Percentiles rank a stretch among this genome's conserved stretches.
phyloP scores from a whole-genome alignment of 1,139 yeast species.

The Diutina siamensis region DNA sequence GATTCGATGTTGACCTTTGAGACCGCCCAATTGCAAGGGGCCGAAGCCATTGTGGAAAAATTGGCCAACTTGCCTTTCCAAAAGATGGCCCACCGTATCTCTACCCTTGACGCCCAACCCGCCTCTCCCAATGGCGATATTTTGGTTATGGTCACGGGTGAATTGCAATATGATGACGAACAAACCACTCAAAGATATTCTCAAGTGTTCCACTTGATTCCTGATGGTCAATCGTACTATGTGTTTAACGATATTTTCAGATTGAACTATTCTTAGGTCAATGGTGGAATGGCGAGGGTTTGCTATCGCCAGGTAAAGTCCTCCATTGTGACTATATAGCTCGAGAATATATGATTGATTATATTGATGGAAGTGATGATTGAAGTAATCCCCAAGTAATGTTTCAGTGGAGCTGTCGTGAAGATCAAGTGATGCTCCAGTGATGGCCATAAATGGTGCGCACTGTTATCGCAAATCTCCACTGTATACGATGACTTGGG shows the following conservation, averaged over 20 bases:
- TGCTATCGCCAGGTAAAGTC: no score
- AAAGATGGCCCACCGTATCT: conserved; percentile 85
- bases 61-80: conserved; percentile 78
- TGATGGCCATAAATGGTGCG: no score
- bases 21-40: conserved; percentile 89
- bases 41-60: conserved; percentile 84
- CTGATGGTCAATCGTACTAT: conserved; percentile 82
- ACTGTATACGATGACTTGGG: conserved; percentile 1
- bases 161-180: conserved; percentile 84
- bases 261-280: conserved; percentile 41
- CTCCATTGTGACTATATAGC: no score
- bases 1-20: conserved; percentile 97
- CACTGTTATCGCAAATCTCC: neutral
- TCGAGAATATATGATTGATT: no score
- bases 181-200: conserved; percentile 92
- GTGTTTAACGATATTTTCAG: conserved; percentile 96
- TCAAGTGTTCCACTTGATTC: conserved; percentile 93
- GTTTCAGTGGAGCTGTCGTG: no score
- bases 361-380: no score
- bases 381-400: no score
- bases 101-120: conserved; percentile 96
- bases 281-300: no score
- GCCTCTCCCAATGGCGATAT: conserved; percentile 91
- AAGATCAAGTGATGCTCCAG: no score
- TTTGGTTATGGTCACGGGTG: conserved; percentile 96